Conservation (phyloP, 495 filamentous ascomycete genomes). For the Aspergillus ellipticus region DNA sequence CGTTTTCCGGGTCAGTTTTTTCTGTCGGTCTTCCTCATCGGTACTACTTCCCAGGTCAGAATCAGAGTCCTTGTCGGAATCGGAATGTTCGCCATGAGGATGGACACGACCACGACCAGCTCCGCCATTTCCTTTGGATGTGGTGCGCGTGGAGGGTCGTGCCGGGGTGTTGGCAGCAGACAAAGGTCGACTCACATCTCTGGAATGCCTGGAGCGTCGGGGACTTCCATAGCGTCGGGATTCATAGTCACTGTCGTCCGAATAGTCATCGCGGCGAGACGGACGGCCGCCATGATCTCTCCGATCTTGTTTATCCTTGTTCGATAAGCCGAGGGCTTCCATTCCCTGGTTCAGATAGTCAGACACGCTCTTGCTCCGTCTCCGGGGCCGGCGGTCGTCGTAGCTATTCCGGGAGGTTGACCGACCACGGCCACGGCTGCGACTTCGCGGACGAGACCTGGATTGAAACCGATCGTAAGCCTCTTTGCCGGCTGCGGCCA, state of each 20-base stretch:
- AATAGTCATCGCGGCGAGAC: constrained; percentile 42
- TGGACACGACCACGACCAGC: constrained; percentile 14
- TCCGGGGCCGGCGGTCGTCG: constrained; percentile 42
- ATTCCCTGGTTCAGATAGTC: constrained; percentile 54
- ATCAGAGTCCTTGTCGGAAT: constrained; percentile 37
- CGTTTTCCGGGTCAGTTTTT: constrained; percentile 82
- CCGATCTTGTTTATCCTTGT: constrained; percentile 28
- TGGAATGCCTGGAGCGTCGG: constrained; percentile 43
- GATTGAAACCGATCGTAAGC: constrained; percentile 63
- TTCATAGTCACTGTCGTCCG: constrained; percentile 42
- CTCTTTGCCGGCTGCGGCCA: constrained; percentile 80
- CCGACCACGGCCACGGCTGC: constrained; percentile 49
- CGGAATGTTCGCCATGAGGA: constrained; percentile 25
- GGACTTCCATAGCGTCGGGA: constrained; percentile 32
- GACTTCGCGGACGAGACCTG: constrained; percentile 55
- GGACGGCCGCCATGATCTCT: constrained; percentile 37
- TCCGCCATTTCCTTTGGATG: constrained; percentile 14
- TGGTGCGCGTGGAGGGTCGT: constrained; percentile 4
- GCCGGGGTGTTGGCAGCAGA: background rate
- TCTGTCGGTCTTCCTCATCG: constrained; percentile 69
- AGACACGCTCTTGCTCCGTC: constrained; percentile 55
- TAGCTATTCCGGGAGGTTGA: constrained; percentile 36
- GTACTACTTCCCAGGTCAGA: constrained; percentile 68
- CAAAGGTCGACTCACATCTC: constrained; percentile 48
- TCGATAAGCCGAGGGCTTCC: constrained; percentile 50